Evolutionary conservation across 306 rosid species (phyloP).

Genomic region (Hylodesmum podocarpum): DNA sequence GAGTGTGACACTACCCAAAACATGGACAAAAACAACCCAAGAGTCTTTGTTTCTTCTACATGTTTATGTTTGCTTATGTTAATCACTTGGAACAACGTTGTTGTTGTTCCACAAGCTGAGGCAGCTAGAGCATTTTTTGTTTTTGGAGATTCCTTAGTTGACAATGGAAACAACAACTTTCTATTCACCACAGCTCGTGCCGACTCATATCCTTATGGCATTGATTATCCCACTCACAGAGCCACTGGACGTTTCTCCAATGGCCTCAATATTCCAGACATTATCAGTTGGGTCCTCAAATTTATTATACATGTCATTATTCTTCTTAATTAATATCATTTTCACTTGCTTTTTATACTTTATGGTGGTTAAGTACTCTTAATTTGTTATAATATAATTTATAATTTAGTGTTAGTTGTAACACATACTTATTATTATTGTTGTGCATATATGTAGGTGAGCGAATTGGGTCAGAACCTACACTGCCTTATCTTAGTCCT

Average conservation of each 20-base stretch:
- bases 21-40: slow-evolving; percentile 25
- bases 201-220: slow-evolving; percentile 76
- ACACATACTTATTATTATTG: background rate
- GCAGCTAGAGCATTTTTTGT: slow-evolving; percentile 69
- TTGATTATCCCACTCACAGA: slow-evolving; percentile 70
- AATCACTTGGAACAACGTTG: background rate
- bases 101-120: slow-evolving; percentile 25
- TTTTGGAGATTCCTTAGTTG: slow-evolving; percentile 90
- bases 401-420: background rate
- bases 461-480: slow-evolving; percentile 64
- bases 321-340: background rate
- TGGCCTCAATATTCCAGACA: slow-evolving; percentile 81
- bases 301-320: background rate
- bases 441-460: slow-evolving; percentile 45
- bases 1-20: background rate
- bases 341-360: background rate
- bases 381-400: background rate
- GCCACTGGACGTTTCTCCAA: slow-evolving; percentile 84
- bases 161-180: slow-evolving; percentile 85
- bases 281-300: slow-evolving; percentile 45
- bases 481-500: slow-evolving; percentile 82
- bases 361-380: background rate
- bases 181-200: slow-evolving; percentile 87
- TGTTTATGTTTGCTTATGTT: background rate
- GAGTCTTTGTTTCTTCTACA: slow-evolving; percentile 2